Evolutionary conservation across 345 rosid genomes (phyloP).

Genomic region (Hibiscus syriacus): DNA sequence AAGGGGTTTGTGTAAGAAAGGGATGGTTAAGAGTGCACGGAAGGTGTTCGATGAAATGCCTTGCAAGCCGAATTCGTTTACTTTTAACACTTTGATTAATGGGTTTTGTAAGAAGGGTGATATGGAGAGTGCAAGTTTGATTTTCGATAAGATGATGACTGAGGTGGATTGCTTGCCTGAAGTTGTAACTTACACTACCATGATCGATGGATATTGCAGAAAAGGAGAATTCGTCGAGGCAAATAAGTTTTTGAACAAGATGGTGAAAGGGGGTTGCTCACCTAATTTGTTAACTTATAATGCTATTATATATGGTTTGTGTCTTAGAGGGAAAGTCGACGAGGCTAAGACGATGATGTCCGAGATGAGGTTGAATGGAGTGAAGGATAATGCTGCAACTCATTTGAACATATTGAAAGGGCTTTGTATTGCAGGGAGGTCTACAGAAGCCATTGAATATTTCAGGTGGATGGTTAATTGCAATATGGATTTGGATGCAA

Average conservation of each 20-base stretch:
- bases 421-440: constrained; percentile 18
- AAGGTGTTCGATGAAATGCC: constrained; percentile 39
- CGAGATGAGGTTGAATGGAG: constrained; percentile 33
- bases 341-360: constrained; percentile 28
- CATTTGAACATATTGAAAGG: constrained; percentile 34
- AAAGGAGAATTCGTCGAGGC: constrained; percentile 34
- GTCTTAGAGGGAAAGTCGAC: constrained; percentile 28
- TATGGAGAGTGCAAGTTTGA: constrained; percentile 18
- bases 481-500: constrained; percentile 20
- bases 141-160: constrained; percentile 12
- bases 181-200: constrained; percentile 27
- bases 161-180: constrained; percentile 21
- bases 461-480: constrained; percentile 19
- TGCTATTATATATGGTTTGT: constrained; percentile 33
- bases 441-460: constrained; percentile 22
- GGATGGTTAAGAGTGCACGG: constrained; percentile 27
- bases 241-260: constrained; percentile 20
- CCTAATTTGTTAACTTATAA: constrained; percentile 32
- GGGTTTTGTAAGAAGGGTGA: constrained; percentile 37
- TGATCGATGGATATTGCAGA: constrained; percentile 37
- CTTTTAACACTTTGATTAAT: constrained; percentile 30
- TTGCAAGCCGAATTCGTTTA: constrained; percentile 22
- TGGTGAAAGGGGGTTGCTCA: constrained; percentile 22
- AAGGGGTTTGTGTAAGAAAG: constrained; percentile 23
- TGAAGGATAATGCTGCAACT: constrained; percentile 27